Conservation (phyloP, 2,329 filamentous ascomycete genomes). For the Trichoderma brevicompactum region DNA sequence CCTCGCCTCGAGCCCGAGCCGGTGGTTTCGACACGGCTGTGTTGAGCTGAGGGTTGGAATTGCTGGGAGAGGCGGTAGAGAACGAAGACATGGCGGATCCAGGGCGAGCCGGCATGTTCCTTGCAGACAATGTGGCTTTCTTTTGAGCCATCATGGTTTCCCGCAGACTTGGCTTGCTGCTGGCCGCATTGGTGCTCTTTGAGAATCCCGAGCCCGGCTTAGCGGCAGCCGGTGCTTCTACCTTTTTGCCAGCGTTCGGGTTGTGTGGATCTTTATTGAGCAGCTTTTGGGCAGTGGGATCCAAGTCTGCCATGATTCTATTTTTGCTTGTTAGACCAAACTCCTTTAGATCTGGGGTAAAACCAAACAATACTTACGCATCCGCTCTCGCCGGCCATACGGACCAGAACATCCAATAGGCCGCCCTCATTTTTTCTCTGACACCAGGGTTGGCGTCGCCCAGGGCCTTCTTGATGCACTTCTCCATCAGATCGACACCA, state of each 20-base stretch:
- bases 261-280: slow-evolving; percentile 85
- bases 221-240: slow-evolving; percentile 53
- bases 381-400: slow-evolving; percentile 81
- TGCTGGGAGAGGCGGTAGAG: slow-evolving; percentile 49
- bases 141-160: slow-evolving; percentile 86
- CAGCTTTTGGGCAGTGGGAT: slow-evolving; percentile 76
- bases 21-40: slow-evolving; percentile 41
- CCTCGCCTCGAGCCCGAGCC: slow-evolving; percentile 49
- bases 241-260: slow-evolving; percentile 67
- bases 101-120: slow-evolving; percentile 59
- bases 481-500: slow-evolving; percentile 81
- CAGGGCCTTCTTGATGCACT: slow-evolving; percentile 87
- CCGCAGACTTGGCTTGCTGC: slow-evolving; percentile 71
- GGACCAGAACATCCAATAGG: slow-evolving; percentile 81
- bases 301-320: slow-evolving; percentile 78
- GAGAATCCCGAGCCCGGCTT: slow-evolving; percentile 55
- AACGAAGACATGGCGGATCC: slow-evolving; percentile 68
- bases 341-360: background rate
- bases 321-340: slow-evolving; percentile 5
- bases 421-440: slow-evolving; percentile 80
- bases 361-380: slow-evolving; percentile 54
- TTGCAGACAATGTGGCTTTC: slow-evolving; percentile 58
- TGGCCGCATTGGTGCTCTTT: slow-evolving; percentile 61
- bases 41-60: slow-evolving; percentile 40
- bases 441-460: slow-evolving; percentile 88